Evolutionary conservation across 257 asterid genomes (phyloP).

Genomic region (Jaltomata sinuosa): DNA sequence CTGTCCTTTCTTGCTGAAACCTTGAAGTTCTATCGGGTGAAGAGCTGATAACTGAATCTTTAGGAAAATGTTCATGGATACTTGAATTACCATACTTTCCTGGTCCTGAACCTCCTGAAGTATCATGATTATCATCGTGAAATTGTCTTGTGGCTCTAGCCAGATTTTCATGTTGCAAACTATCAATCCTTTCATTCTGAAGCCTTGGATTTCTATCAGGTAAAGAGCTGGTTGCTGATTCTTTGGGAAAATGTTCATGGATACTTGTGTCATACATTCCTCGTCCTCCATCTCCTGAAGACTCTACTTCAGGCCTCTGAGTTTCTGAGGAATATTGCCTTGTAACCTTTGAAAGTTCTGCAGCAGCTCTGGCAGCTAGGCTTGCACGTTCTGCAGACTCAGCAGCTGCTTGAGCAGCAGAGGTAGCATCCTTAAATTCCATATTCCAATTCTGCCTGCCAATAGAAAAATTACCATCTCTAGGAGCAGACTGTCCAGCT

Average conservation of each 20-base stretch:
- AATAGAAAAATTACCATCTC: slow-evolving; percentile 20
- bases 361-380: slow-evolving; percentile 90
- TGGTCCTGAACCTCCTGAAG: slow-evolving; percentile 23
- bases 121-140: slow-evolving; percentile 18
- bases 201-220: slow-evolving; percentile 19
- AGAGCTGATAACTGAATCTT: slow-evolving; percentile 19
- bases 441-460: slow-evolving; percentile 45
- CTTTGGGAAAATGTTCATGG: slow-evolving; percentile 21
- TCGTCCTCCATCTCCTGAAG: slow-evolving; percentile 23
- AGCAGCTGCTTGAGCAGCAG: slow-evolving; percentile 93
- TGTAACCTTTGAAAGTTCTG: slow-evolving; percentile 49
- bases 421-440: slow-evolving; percentile 85
- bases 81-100: slow-evolving; percentile 15
- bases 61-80: slow-evolving; percentile 17
- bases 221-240: slow-evolving; percentile 16
- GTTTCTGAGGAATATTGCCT: slow-evolving; percentile 34
- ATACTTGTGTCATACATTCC: slow-evolving; percentile 14
- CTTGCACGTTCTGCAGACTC: slow-evolving; percentile 90
- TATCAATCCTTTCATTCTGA: slow-evolving; percentile 16
- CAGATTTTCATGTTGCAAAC: slow-evolving; percentile 12
- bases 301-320: slow-evolving; percentile 18
- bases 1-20: slow-evolving; percentile 20
- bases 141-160: slow-evolving; percentile 15
- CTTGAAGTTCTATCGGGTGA: slow-evolving; percentile 15
- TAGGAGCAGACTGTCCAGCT: slow-evolving; percentile 20